Conservation (phyloP, 768 basidiomycete species). For the Tremella mesenterica region DNA sequence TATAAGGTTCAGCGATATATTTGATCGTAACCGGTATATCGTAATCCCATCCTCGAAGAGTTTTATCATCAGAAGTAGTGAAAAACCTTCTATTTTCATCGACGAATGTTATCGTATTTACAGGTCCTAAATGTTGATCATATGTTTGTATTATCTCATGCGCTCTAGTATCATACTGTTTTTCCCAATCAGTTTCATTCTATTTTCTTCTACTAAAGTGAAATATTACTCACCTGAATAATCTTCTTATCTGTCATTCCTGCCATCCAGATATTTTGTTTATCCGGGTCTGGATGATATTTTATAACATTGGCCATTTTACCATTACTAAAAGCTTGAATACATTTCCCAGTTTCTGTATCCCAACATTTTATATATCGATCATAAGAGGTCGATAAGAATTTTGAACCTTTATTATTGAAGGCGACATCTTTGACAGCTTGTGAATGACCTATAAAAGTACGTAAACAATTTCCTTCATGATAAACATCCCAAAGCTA, state of each 20-base stretch:
- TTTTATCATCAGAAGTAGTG: conserved; percentile 98
- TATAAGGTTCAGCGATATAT: conserved; percentile 96
- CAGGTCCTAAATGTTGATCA: conserved; percentile 95
- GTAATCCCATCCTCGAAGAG: conserved; percentile 97
- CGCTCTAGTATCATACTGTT: conserved; percentile 85
- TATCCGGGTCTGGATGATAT: conserved; percentile 93
- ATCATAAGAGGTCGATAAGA: conserved; percentile 89
- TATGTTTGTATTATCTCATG: conserved; percentile 97
- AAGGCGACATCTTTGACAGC: conserved; percentile 95
- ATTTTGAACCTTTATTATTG: conserved; percentile 80
- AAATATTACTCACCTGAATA: conserved; percentile 61
- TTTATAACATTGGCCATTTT: conserved; percentile 92
- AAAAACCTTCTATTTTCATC: conserved; percentile 96
- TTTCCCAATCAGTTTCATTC: neutral
- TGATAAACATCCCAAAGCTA: conserved; percentile 98
- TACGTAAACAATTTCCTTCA: conserved; percentile 89
- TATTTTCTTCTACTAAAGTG: neutral
- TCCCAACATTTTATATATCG: conserved; percentile 99
- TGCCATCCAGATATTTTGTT: conserved; percentile 90
- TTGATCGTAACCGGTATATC: conserved; percentile 99
- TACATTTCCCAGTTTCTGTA: conserved; percentile 92
- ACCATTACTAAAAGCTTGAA: conserved; percentile 93
- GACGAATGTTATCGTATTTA: conserved; percentile 97
- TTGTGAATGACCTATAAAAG: conserved; percentile 93
- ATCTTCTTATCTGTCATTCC: conserved; percentile 99